Base-by-base conservation (phyloP, 257 asterid species). In the Knoxia roxburghii region DNA sequence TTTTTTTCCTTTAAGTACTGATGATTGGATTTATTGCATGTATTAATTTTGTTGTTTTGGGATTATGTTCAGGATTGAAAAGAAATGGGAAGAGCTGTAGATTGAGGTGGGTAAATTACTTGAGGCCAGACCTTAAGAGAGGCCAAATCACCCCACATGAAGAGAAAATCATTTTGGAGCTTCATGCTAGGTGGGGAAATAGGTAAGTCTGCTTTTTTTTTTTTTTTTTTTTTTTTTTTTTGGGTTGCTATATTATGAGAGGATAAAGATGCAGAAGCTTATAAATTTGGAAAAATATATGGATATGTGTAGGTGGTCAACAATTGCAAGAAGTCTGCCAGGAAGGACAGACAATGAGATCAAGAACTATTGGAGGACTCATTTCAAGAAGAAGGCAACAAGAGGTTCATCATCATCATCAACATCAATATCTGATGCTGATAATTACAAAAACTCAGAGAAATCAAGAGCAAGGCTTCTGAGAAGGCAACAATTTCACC, bases 71-170 rank as follows among this genome's bases (percentile, higher is more conserved):
- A 91, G 96, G 98, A 54, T 61, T 91, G 83, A 89, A 83, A 73
- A 91, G 98, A 73, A 91, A 91, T 76, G 98, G 96, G 13, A 91
- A 91, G 52, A 91, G 98, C 35, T 91, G 98, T 64, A 82, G 98
- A 75, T 58, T 91, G 71, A 87, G 98, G 81, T 91, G 98, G 98
- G 96, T 91, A 66, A 91, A 91, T 78, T 91, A 91, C 79, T 68
- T 91, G 86, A 85, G 96, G 87, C 98, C 98, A 37, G 98, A 89
- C 68, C 82, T 91, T n/a, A 91, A 91, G 82, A 91, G 82, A 70
- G 95, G 95, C 0, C 94, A 91, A 76, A 91, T 91, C 29, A 91
- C 95, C 52, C 95, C 98, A 46, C 71, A 85, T 52, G 98, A 91
- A 77, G 95, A 91, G 52, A 87, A 80, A 51, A 39, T 87, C 43